Conservation (phyloP, 208 protist genomes). For the Tritrichomonas musculus region DNA sequence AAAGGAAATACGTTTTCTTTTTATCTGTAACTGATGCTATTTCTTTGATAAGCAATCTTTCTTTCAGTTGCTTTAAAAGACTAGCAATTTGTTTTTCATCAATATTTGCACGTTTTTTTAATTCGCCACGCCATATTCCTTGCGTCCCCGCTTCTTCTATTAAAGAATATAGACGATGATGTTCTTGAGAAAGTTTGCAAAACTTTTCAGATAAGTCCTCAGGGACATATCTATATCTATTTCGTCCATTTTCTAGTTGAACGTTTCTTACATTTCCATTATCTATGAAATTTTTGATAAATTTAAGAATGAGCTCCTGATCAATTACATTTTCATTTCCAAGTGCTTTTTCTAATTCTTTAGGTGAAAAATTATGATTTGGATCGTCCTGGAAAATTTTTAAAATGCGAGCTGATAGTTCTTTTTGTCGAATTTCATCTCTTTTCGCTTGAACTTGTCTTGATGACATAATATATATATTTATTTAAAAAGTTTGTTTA, state of each 20-base stretch:
- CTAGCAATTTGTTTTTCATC: not conserved
- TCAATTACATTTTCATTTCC: not conserved
- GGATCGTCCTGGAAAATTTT: not conserved
- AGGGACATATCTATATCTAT: not conserved
- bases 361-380: not conserved
- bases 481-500: too few relatives aligned
- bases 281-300: not conserved
- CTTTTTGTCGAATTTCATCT: not conserved
- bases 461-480: too few relatives aligned
- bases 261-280: not conserved
- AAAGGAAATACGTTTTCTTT: not conserved
- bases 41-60: not conserved
- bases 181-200: not conserved
- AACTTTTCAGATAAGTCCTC: not conserved
- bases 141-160: not conserved
- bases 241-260: not conserved
- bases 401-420: not conserved
- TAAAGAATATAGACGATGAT: not conserved
- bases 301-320: not conserved
- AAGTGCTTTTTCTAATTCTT: not conserved
- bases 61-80: not conserved
- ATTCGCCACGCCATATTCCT: not conserved
- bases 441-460: not conserved
- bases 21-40: not conserved
- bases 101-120: not conserved